Percentiles rank a stretch among this genome's conserved stretches.
phyloP scores from a whole-genome alignment of 2,329 filamentous ascomycete species.

The Colletotrichum scovillei region DNA sequence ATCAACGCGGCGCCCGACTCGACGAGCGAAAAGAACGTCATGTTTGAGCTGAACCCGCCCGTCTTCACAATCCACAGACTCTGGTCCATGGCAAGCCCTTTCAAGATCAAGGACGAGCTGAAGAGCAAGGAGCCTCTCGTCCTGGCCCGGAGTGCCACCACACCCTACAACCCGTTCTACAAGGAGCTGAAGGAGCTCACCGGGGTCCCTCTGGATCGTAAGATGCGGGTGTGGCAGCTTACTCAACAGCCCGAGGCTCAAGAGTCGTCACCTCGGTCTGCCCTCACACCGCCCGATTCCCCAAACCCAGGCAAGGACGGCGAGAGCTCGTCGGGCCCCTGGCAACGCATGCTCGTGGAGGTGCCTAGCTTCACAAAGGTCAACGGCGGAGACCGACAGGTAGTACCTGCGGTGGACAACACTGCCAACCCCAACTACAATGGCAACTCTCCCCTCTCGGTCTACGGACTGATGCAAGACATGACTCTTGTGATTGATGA shows the following conservation, averaged over 20 bases:
- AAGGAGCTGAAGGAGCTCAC: constrained; percentile 76
- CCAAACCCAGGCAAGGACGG: constrained; percentile 46
- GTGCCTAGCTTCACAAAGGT: constrained; percentile 64
- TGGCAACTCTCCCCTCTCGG: constrained; percentile 73
- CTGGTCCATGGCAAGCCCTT: constrained; percentile 68
- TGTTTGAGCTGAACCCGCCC: constrained; percentile 87
- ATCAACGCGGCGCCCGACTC: constrained; percentile 78
- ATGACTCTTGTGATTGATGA: constrained; percentile 89
- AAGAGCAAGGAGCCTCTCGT: constrained; percentile 70
- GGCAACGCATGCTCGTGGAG: constrained; percentile 57
- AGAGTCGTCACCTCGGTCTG: constrained; percentile 50
- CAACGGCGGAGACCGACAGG: constrained; percentile 28
- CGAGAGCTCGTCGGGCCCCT: constrained; percentile 42
- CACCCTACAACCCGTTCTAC: constrained; percentile 79
- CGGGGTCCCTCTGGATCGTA: constrained; percentile 75
- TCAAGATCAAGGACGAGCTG: constrained; percentile 67
- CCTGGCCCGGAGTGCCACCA: constrained; percentile 77
- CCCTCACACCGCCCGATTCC: constrained; percentile 54
- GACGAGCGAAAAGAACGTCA: constrained; percentile 70
- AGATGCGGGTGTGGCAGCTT: constrained; percentile 82
- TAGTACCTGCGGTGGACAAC: constrained; percentile 63
- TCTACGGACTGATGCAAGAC: constrained; percentile 76
- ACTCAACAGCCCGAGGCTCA: constrained; percentile 51
- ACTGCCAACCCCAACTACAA: constrained; percentile 83
- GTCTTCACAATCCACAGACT: constrained; percentile 88